These are phyloP conservation scores for Malus hybrid DNA, from an alignment of 331 rosid genomes.

Conservation along the genomic window DNA sequence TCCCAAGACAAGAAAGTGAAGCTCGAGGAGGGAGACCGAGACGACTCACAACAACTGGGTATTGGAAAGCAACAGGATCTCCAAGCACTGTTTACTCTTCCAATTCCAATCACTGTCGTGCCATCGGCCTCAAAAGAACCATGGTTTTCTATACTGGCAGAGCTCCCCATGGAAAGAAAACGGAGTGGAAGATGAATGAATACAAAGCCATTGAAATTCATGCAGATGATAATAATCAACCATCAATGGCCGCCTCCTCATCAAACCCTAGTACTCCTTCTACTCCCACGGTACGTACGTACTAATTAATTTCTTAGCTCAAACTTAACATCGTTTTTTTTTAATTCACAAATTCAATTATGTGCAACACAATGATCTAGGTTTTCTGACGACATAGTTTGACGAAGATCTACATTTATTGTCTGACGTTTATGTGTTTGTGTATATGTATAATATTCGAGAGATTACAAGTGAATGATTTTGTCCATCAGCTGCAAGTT, in stretches of 20 bases:
- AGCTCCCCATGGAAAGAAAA: constrained; percentile 66
- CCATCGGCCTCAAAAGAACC: constrained; percentile 67
- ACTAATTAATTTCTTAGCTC: neutral
- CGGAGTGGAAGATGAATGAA: constrained; percentile 94
- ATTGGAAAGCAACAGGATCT: constrained; percentile 93
- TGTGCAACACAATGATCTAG: too few species aligned
- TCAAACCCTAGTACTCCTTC: neutral
- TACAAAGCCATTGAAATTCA: constrained; percentile 44
- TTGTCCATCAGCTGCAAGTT: neutral
- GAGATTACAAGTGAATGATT: neutral
- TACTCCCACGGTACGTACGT: constrained; percentile 10
- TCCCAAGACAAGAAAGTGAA: constrained; percentile 75
- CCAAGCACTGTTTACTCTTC: constrained; percentile 59
- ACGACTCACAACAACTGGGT: constrained; percentile 61
- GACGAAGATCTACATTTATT: too few species aligned
- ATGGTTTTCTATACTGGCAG: constrained; percentile 86
- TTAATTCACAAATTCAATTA: too few species aligned
- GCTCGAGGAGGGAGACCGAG: constrained; percentile 83
- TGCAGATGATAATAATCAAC: neutral
- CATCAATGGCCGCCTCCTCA: constrained; percentile 8
- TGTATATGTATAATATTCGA: too few species aligned
- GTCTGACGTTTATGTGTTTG: too few species aligned
- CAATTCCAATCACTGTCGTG: constrained; percentile 19
- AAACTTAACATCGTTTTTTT: neutral
- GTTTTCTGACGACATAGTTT: too few species aligned